Evolutionary conservation across 495 filamentous ascomycete species (phyloP).

Genomic region (Penicillium bovifimosum): DNA sequence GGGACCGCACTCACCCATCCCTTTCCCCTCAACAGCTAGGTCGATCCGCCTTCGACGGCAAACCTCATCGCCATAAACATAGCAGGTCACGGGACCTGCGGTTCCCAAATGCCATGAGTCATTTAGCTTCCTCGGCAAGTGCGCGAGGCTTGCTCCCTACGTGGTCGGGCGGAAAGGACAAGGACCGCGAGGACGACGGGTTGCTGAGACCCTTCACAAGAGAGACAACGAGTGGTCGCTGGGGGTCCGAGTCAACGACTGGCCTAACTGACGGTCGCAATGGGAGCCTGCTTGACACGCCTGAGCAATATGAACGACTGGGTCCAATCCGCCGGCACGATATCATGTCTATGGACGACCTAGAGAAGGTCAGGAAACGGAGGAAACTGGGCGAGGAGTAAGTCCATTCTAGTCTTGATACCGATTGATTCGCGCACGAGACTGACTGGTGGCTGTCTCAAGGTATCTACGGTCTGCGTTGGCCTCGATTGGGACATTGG

Average conservation of each 20-base stretch:
- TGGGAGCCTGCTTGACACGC: slow-evolving; percentile 29
- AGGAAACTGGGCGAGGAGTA: slow-evolving; percentile 47
- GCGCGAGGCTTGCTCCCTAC: slow-evolving; percentile 33
- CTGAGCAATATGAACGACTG: slow-evolving; percentile 28
- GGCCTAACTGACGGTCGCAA: slow-evolving; percentile 16
- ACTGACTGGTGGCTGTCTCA: slow-evolving; percentile 1
- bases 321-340: slow-evolving; percentile 29
- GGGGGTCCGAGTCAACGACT: slow-evolving; percentile 32
- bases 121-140: slow-evolving; percentile 31
- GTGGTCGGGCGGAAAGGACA: slow-evolving; percentile 30
- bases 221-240: slow-evolving; percentile 31
- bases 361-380: slow-evolving; percentile 35
- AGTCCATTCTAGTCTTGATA: slow-evolving; percentile 6
- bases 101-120: slow-evolving; percentile 36
- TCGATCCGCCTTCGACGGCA: slow-evolving; percentile 18
- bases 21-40: slow-evolving; percentile 3
- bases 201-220: slow-evolving; percentile 29
- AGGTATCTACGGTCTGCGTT: slow-evolving; percentile 38
- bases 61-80: slow-evolving; percentile 26
- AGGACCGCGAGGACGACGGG: slow-evolving; percentile 30
- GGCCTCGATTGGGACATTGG: slow-evolving; percentile 34
- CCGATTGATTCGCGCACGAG: neutral
- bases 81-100: slow-evolving; percentile 36
- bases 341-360: slow-evolving; percentile 38
- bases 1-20: neutral